Percentiles rank a stretch among this genome's conserved stretches.
Evolutionary conservation across 306 rosid species (phyloP).

Genomic region (Trifolium repens): DNA sequence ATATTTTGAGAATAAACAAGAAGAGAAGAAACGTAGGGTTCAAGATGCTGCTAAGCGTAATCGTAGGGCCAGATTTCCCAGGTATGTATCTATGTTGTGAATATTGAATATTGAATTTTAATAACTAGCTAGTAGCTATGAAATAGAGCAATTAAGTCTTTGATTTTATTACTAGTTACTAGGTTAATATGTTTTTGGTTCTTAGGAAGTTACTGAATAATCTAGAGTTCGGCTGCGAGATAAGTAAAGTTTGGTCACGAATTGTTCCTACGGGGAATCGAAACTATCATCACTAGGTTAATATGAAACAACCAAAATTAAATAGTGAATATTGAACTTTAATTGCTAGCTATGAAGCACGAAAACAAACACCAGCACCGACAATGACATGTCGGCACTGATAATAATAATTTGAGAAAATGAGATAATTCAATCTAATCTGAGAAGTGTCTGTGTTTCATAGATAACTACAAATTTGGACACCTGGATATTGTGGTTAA

Average conservation of each 20-base stretch:
- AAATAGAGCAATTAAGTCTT: neutral
- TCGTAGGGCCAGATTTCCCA: constrained; percentile 41
- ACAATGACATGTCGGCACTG: too few relatives aligned
- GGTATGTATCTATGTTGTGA: neutral
- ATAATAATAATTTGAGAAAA: too few relatives aligned
- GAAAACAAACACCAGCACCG: too few relatives aligned
- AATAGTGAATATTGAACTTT: neutral
- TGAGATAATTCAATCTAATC: too few relatives aligned
- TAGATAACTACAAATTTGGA: neutral
- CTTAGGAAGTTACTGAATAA: too few relatives aligned
- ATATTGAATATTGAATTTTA: too few relatives aligned
- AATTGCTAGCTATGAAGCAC: too few relatives aligned
- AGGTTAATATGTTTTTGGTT: neutral
- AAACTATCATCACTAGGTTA: neutral
- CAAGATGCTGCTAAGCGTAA: constrained; percentile 94
- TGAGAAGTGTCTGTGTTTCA: neutral
- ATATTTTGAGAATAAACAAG: constrained; percentile 72
- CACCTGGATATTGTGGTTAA: neutral
- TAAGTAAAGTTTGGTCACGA: too few relatives aligned
- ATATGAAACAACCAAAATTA: neutral
- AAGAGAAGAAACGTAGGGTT: constrained; percentile 71
- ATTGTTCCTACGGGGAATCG: too few relatives aligned
- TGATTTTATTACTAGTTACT: neutral
- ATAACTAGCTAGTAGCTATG: too few relatives aligned
- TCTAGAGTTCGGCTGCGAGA: too few relatives aligned